Conservation (phyloP, 768 basidiomycete genomes). For the Floccularia luteovirens region DNA sequence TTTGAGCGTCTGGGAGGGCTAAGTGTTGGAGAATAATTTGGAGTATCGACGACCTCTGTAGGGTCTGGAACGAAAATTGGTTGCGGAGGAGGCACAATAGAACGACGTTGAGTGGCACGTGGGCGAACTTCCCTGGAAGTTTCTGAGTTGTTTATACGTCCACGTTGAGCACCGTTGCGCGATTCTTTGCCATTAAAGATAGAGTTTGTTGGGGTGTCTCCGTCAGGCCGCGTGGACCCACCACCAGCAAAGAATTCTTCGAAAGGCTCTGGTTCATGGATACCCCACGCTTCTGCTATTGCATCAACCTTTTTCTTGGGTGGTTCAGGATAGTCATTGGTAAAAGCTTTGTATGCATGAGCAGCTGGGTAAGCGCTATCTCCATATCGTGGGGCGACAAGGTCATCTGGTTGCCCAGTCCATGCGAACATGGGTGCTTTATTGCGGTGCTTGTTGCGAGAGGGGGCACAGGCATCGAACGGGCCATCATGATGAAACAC, state of each 20-base stretch:
- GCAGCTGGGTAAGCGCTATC: slow-evolving; percentile 49
- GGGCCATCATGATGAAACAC: slow-evolving; percentile 93
- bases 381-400: slow-evolving; percentile 23
- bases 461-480: slow-evolving; percentile 88
- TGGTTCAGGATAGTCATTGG: slow-evolving; percentile 45
- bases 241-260: slow-evolving; percentile 87
- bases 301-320: slow-evolving; percentile 86
- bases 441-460: slow-evolving; percentile 73
- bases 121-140: slow-evolving; percentile 38
- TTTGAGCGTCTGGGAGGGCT: slow-evolving; percentile 66
- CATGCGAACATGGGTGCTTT: slow-evolving; percentile 84
- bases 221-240: slow-evolving; percentile 38
- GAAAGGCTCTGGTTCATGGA: slow-evolving; percentile 86
- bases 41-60: slow-evolving; percentile 25
- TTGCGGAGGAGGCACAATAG: slow-evolving; percentile 68
- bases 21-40: slow-evolving; percentile 31
- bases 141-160: slow-evolving; percentile 26
- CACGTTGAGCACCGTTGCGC: slow-evolving; percentile 12
- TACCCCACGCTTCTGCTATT: slow-evolving; percentile 90
- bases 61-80: slow-evolving; percentile 70
- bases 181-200: slow-evolving; percentile 61
- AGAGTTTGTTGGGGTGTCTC: slow-evolving; percentile 57
- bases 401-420: slow-evolving; percentile 34
- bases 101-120: slow-evolving; percentile 36
- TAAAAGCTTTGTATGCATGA: slow-evolving; percentile 36